Conservation (phyloP, 768 basidiomycete species). For the Cyathus striatus region DNA sequence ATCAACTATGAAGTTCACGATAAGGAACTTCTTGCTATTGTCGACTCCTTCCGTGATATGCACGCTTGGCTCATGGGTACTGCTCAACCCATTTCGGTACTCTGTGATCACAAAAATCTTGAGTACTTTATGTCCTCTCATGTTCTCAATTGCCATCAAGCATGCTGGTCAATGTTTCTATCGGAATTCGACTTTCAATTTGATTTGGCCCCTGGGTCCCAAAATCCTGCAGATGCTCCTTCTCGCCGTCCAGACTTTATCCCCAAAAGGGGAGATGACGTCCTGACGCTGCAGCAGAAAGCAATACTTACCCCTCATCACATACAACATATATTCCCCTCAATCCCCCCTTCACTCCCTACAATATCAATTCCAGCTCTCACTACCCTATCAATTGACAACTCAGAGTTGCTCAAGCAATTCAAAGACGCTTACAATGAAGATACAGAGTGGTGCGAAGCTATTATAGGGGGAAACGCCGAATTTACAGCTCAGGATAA, state of each 20-base stretch:
- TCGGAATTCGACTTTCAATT: slow-evolving; percentile 31
- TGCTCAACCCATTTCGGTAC: slow-evolving; percentile 13
- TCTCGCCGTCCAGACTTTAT: slow-evolving; percentile 23
- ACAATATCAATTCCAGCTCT: slow-evolving; percentile 20
- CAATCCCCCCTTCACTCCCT: slow-evolving; percentile 10
- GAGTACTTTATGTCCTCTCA: slow-evolving; percentile 35
- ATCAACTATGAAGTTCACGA: slow-evolving; percentile 46
- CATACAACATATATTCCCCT: slow-evolving; percentile 16
- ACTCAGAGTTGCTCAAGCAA: slow-evolving; percentile 15
- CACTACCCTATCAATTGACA: slow-evolving; percentile 18
- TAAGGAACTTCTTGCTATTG: slow-evolving; percentile 46
- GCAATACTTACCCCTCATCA: slow-evolving; percentile 8
- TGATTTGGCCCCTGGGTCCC: slow-evolving; percentile 18
- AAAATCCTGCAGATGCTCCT: slow-evolving; percentile 23
- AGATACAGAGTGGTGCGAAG: slow-evolving; percentile 18
- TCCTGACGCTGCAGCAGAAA: neutral
- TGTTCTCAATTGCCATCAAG: slow-evolving; percentile 39
- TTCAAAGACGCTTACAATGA: slow-evolving; percentile 15
- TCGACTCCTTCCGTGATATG: slow-evolving; percentile 30
- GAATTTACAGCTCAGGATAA: slow-evolving; percentile 12
- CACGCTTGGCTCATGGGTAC: slow-evolving; percentile 24
- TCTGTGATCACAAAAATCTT: slow-evolving; percentile 35
- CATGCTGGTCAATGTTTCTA: slow-evolving; percentile 38
- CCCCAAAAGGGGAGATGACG: slow-evolving; percentile 9
- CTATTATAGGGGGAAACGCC: slow-evolving; percentile 8